These are phyloP conservation scores for Pseudotulostoma volvatum DNA, from an alignment of 495 filamentous ascomycete genomes.

Conservation along the genomic window DNA sequence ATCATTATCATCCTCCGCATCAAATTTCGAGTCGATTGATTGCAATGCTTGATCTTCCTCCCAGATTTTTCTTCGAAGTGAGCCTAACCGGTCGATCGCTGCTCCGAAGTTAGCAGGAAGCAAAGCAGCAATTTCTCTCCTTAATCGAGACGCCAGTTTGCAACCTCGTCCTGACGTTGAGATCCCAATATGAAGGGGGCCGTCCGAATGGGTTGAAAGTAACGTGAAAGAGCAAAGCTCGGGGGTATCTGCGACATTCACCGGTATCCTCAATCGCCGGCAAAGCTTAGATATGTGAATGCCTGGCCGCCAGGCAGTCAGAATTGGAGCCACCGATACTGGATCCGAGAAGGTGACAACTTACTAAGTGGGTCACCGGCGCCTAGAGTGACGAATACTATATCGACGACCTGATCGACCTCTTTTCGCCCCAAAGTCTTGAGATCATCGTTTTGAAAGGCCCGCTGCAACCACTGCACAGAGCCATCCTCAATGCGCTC, in stretches of 20 bases:
- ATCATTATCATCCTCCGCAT: slow-evolving; percentile 69
- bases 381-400: slow-evolving; percentile 71
- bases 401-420: slow-evolving; percentile 65
- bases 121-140: slow-evolving; percentile 66
- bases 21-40: slow-evolving; percentile 22
- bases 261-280: slow-evolving; percentile 62
- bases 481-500: slow-evolving; percentile 56
- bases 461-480: slow-evolving; percentile 52
- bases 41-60: slow-evolving; percentile 55
- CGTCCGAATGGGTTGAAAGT: slow-evolving; percentile 74
- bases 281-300: slow-evolving; percentile 61
- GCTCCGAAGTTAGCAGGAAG: slow-evolving; percentile 70
- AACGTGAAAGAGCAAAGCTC: slow-evolving; percentile 81
- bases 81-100: slow-evolving; percentile 64
- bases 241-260: slow-evolving; percentile 84
- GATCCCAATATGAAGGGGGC: slow-evolving; percentile 85
- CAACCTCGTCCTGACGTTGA: slow-evolving; percentile 93
- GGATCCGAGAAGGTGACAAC: slow-evolving; percentile 9
- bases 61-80: slow-evolving; percentile 58
- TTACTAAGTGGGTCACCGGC: slow-evolving; percentile 35
- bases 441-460: slow-evolving; percentile 60
- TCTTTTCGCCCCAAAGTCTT: slow-evolving; percentile 63
- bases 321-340: no score
- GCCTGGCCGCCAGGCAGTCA: no score
- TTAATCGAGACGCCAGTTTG: slow-evolving; percentile 81